These are phyloP conservation scores for Saturnispora gosingensis DNA, from an alignment of 805 yeast genomes.

Conservation along the genomic window DNA sequence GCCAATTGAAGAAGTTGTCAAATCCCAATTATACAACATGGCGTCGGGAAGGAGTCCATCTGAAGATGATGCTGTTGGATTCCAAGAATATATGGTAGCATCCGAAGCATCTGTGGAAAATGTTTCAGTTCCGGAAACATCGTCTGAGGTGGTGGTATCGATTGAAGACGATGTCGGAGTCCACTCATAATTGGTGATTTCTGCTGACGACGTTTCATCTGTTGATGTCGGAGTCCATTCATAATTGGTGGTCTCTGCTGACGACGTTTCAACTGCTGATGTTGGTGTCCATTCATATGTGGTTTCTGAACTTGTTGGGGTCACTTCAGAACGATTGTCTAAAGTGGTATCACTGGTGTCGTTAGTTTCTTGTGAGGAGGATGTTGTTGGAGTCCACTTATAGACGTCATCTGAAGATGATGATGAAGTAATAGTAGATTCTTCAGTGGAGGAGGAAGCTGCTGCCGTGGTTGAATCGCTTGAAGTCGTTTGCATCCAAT, in stretches of 20 bases:
- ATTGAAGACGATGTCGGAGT: background rate
- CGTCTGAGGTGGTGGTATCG: background rate
- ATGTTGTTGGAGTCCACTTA: background rate
- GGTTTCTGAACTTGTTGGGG: background rate
- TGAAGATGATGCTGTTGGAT: background rate
- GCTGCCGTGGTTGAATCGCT: background rate
- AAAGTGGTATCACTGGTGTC: background rate
- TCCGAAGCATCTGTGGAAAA: background rate
- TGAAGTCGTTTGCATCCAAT: too few relatives aligned
- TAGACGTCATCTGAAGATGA: background rate
- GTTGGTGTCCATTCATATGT: background rate
- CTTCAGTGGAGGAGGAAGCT: background rate
- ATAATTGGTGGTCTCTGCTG: background rate
- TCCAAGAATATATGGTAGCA: background rate
- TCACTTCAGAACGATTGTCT: background rate
- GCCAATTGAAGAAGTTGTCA: too few relatives aligned
- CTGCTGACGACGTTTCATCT: too few relatives aligned
- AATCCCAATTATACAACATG: too few relatives aligned
- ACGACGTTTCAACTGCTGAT: background rate
- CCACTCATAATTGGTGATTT: background rate
- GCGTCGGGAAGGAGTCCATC: background rate
- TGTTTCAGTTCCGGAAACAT: background rate
- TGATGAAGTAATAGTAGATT: background rate
- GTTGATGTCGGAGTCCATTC: background rate
- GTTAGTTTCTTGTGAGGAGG: background rate